Evolutionary conservation across 2,329 filamentous ascomycete genomes (phyloP).

Genomic region (Penicillium paneum): DNA sequence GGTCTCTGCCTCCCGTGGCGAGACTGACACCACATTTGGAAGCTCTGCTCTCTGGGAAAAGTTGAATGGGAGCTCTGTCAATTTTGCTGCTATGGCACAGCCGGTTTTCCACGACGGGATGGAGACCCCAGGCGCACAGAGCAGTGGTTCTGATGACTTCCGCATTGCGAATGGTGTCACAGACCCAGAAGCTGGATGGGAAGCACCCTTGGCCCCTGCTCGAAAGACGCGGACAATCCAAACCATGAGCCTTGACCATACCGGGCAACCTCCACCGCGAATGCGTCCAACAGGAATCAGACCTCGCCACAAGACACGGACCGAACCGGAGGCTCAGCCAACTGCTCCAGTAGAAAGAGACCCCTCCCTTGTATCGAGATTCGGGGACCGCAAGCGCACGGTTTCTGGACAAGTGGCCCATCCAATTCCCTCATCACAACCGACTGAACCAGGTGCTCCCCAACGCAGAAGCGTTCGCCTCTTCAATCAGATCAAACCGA

Average conservation of each 20-base stretch:
- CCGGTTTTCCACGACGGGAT: constrained; percentile 51
- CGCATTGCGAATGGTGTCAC: constrained; percentile 33
- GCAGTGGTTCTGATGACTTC: constrained; percentile 42
- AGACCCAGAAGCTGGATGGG: constrained; percentile 36
- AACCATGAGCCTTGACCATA: constrained; percentile 49
- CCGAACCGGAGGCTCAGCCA: constrained; percentile 41
- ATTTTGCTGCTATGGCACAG: constrained; percentile 35
- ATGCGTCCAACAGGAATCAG: constrained; percentile 55
- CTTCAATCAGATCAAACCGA: constrained; percentile 67
- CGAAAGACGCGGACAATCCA: constrained; percentile 56
- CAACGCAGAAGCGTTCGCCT: constrained; percentile 71
- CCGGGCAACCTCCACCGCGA: constrained; percentile 59
- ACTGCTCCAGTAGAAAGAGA: constrained; percentile 33
- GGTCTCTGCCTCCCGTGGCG: constrained; percentile 33
- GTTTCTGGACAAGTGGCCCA: constrained; percentile 72
- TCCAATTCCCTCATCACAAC: constrained; percentile 51
- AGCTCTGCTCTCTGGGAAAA: constrained; percentile 50
- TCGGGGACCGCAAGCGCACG: constrained; percentile 75
- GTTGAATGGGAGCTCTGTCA: constrained; percentile 47
- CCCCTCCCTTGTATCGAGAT: constrained; percentile 33
- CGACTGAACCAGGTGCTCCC: constrained; percentile 61
- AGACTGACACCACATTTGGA: constrained; percentile 34
- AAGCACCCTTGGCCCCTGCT: constrained; percentile 44
- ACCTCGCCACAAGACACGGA: constrained; percentile 41
- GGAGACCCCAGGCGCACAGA: constrained; percentile 61